phyloP scores from a whole-genome alignment of 108 stramenopile genomes.

The Aurantiochytrium sp. region DNA sequence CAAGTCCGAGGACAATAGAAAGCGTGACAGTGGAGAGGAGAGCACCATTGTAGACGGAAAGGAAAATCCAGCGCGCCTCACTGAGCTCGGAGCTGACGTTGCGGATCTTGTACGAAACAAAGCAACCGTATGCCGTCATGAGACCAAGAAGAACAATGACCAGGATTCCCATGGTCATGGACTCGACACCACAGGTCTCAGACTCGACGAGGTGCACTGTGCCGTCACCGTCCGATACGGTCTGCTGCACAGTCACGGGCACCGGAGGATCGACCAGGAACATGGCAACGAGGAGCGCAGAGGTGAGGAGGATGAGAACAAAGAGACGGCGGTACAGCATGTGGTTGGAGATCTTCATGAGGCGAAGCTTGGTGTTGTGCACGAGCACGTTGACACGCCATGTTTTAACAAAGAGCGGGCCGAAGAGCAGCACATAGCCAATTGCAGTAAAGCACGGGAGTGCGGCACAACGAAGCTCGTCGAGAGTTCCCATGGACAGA shows the following conservation, averaged over 20 bases:
- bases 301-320: not conserved
- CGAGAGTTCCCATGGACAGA: not conserved
- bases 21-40: not conserved
- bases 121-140: not conserved
- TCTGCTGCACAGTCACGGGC: not conserved
- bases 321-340: not conserved
- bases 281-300: not conserved
- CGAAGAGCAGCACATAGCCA: not conserved
- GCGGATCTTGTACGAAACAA: not conserved
- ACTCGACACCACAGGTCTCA: not conserved
- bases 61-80: not conserved
- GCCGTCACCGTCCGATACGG: not conserved
- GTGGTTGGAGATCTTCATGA: not conserved
- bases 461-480: not conserved
- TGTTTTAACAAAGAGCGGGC: not conserved
- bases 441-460: not conserved
- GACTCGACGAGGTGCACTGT: not conserved
- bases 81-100: not conserved
- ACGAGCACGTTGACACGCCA: not conserved
- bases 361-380: not conserved
- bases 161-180: not conserved
- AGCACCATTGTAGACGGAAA: not conserved
- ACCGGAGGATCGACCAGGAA: not conserved
- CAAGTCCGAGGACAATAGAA: not conserved
- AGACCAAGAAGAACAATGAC: not conserved